Conservation (phyloP, 2,329 filamentous ascomycete genomes). For the Calonectria ilicicola region DNA sequence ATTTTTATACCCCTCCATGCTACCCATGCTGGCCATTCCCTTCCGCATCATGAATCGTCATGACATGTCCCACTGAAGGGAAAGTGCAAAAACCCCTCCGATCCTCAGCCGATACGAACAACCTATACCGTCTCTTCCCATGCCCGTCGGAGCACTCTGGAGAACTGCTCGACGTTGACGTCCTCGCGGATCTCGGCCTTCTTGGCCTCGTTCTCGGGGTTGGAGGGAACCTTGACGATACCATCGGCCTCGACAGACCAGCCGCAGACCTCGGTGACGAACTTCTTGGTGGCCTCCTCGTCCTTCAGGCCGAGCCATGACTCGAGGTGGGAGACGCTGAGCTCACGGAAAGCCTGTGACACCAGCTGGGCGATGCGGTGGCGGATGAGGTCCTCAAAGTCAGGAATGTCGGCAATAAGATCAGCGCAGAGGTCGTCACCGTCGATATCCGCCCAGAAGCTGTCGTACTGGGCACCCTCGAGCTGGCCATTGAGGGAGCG, state of each 20-base stretch:
- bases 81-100: conserved; percentile 35
- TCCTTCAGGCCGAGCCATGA: conserved; percentile 78
- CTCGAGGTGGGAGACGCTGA: conserved; percentile 76
- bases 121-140: conserved; percentile 76
- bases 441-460: conserved; percentile 94
- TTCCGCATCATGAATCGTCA: conserved; percentile 45
- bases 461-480: conserved; percentile 87
- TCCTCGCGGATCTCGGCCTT: conserved; percentile 96
- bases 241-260: conserved; percentile 81
- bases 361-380: conserved; percentile 90
- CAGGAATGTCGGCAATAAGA: conserved; percentile 90
- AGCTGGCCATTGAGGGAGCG: conserved; percentile 87
- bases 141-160: conserved; percentile 82
- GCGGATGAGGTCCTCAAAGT: conserved; percentile 95
- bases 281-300: conserved; percentile 77
- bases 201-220: conserved; percentile 98
- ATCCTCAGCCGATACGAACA: conserved; percentile 26
- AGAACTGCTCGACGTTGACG: conserved; percentile 90
- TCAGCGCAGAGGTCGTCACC: conserved; percentile 96
- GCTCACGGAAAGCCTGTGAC: conserved; percentile 82
- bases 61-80: conserved; percentile 42
- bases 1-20: conserved; percentile 47
- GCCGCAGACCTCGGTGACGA: conserved; percentile 85
- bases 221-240: conserved; percentile 82
- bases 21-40: conserved; percentile 45